Base-by-base conservation (phyloP, 768 basidiomycete genomes). In the Tephrocybe sp. region DNA sequence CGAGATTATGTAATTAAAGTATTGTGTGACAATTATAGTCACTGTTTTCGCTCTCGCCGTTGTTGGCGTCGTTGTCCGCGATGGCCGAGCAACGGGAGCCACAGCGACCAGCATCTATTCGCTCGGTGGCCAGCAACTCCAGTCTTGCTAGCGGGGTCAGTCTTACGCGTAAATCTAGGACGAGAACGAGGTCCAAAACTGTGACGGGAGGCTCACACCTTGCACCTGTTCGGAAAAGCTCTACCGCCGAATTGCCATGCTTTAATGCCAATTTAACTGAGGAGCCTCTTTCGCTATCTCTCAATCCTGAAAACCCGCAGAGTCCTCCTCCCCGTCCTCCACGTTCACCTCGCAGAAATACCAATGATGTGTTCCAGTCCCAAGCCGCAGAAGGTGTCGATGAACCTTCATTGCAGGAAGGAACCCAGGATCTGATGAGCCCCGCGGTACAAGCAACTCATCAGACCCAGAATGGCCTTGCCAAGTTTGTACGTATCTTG, bases 151-250 rank as follows among this genome's bases (percentile, higher is more conserved):
- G 79, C 59, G 72, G 70, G 4, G 67, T 71, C 22, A 77, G 76
- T 58, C 76, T 85, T 41, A 62, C 73, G 31, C 79, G 83, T 55
- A 76, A 79, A 41, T 68, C 79, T n/a, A 68, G 78, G 53, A 77
- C 74, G 39, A 71, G 80, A 60, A 69, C 76, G 54, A 79, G 83
- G 66, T 80, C 79, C 45, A 72, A 64, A 62, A 81, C 83, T 19
- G 66, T 78, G 48, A 78, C 75, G 22, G 62, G 67, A 40, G 53
- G 60, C 14, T 54, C 65, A 40, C 52, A 55, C 48, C 60, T 64
- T 48, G 62, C 60, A 31, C 63, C 61, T 23, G 56, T 43, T 48
- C 48, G 65, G 55, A 56, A 52, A 45, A 61, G 52, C 51, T 47
- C 65, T 56, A 48, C 52, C 33, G 65, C 68, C 45, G 69, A 71